Conservation (phyloP, 306 rosid genomes). For the Cercis canadensis region DNA sequence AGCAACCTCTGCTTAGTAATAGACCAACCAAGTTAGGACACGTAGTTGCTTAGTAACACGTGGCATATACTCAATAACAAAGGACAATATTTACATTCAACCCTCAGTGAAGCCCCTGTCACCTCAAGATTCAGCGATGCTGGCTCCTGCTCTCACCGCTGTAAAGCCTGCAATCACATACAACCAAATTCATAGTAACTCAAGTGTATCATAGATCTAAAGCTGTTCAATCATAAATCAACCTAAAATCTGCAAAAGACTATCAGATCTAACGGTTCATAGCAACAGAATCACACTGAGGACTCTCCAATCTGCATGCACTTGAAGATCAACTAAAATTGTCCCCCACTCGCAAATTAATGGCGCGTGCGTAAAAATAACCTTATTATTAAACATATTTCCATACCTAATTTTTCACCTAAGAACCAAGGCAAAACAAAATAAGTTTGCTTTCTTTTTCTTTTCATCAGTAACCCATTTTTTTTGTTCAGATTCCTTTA, state of each 20-base stretch:
- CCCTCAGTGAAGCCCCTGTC: not conserved
- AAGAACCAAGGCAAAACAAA: too few relatives aligned
- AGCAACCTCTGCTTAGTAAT: not conserved
- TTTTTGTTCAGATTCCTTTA: too few relatives aligned
- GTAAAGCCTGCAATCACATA: constrained; percentile 73
- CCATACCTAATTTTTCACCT: too few relatives aligned
- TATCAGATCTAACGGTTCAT: constrained; percentile 9
- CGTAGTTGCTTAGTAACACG: not conserved
- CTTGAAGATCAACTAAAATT: too few relatives aligned
- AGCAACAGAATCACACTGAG: not conserved
- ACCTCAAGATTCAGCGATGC: constrained; percentile 57
- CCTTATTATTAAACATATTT: too few relatives aligned
- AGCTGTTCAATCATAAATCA: not conserved
- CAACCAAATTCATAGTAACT: constrained; percentile 22
- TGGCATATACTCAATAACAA: constrained; percentile 1
- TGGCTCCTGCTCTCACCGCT: constrained; percentile 78
- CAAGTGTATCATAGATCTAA: not conserved
- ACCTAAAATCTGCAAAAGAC: not conserved
- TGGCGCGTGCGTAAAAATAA: too few relatives aligned
- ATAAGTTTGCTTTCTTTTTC: too few relatives aligned
- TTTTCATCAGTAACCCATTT: too few relatives aligned
- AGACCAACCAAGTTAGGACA: not conserved
- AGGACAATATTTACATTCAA: constrained; percentile 37
- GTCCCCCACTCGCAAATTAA: too few relatives aligned
- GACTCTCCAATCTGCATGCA: too few relatives aligned